phyloP scores from a whole-genome alignment of 2,329 filamentous ascomycete species.

The Penicillium glabrum region DNA sequence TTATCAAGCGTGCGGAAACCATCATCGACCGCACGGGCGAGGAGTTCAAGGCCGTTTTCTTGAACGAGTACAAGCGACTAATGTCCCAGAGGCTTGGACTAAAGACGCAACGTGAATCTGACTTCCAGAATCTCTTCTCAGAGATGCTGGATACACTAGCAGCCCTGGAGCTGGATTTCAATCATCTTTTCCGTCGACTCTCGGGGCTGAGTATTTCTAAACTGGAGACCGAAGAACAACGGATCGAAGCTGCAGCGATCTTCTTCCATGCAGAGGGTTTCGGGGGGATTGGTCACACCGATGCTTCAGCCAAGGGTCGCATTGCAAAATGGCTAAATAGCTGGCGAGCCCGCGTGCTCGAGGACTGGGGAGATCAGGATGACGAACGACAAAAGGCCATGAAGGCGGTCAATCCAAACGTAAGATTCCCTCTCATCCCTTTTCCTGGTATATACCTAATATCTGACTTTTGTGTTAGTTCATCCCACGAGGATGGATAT shows the following conservation, averaged over 20 bases:
- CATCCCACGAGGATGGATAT: constrained; percentile 82
- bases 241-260: constrained; percentile 63
- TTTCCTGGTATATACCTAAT: neutral
- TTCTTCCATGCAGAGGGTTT: constrained; percentile 82
- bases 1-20: constrained; percentile 77
- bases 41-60: constrained; percentile 84
- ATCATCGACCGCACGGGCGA: constrained; percentile 79
- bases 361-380: constrained; percentile 73
- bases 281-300: constrained; percentile 57
- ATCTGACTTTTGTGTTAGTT: constrained; percentile 53
- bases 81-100: constrained; percentile 82
- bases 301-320: constrained; percentile 64
- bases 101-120: constrained; percentile 64
- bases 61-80: constrained; percentile 82
- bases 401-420: constrained; percentile 84
- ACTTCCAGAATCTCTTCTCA: constrained; percentile 82
- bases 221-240: constrained; percentile 62
- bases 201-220: constrained; percentile 63
- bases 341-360: constrained; percentile 69
- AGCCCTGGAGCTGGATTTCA: constrained; percentile 82
- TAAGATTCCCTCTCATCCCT: constrained; percentile 21
- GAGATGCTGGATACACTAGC: constrained; percentile 79
- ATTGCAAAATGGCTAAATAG: constrained; percentile 78
- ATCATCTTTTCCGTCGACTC: constrained; percentile 86
- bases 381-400: constrained; percentile 68